Base-by-base conservation (phyloP, 139 green algal genomes). In the Zygnema cylindricum region DNA sequence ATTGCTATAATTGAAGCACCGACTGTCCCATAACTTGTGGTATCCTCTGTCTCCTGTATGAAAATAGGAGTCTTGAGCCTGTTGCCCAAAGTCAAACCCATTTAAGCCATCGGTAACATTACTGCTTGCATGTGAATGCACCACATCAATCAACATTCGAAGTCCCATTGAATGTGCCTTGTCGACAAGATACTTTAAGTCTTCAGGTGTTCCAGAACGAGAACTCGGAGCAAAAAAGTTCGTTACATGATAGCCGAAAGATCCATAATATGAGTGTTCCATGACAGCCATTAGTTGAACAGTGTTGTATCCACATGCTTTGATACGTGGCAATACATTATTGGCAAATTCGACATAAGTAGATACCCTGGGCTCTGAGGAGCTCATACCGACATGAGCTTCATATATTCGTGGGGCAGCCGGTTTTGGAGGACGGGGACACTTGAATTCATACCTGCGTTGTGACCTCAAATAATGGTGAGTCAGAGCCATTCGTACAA, bases 181-280 rank as follows among this genome's bases (percentile, higher is more conserved):
- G 82, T 99, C 97, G 1, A 99, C 77, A 23, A 94, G 87, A 75
- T 85, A 90, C 71, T 92, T 98, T 49, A 99, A 93, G 55, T 98
- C 96, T 85, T 98, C 96, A 0, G 97, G 97, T 0, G 92, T 98
- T 71, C 96, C 96, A 42, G 88, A 94, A 42, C 95, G 94, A 23
- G 81, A 94, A 88, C 85, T 93, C 36, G 96, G 92, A 30, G 96
- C 96, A 92, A 98, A 99, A 57, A 96, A 95, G 85, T 95, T 98
- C 38, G 96, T 98, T 30, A 98, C 96, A 87, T 98, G 96, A 92
- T 98, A 98, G 22, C 96, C 96, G 89, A 98, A 98, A 55, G 89
- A 96, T 1, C 87, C 97, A 86, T 98, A 98, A 91, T 98, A 99
- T 2, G 96, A 92, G 89, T 99, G 97, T 93, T 99, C 97, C 93